Evolutionary conservation across 2,329 filamentous ascomycete species (phyloP).

Genomic region (Fusarium scirpi): DNA sequence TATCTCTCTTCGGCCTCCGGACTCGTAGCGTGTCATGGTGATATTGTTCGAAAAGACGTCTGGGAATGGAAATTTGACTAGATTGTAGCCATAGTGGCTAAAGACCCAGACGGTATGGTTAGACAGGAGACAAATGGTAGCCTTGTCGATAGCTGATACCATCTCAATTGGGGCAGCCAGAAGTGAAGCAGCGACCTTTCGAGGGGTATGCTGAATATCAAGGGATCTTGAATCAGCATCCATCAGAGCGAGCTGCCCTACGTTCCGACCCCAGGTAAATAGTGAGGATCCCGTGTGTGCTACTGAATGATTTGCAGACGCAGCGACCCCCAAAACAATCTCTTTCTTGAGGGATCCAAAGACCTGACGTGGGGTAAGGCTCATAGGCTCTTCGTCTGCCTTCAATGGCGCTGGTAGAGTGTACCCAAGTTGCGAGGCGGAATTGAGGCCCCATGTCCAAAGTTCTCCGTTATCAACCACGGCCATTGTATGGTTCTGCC

Average conservation of each 20-base stretch:
- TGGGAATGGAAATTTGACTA: conserved; percentile 80
- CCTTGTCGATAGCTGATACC: conserved; percentile 89
- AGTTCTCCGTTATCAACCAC: conserved; percentile 88
- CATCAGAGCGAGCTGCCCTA: conserved; percentile 92
- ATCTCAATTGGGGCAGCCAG: conserved; percentile 75
- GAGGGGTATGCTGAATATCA: conserved; percentile 82
- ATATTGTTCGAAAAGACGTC: conserved; percentile 79
- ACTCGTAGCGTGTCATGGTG: conserved; percentile 71
- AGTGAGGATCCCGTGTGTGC: conserved; percentile 84
- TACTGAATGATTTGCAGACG: conserved; percentile 91
- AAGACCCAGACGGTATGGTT: conserved; percentile 94
- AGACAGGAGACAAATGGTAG: conserved; percentile 85
- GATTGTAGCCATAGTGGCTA: conserved; percentile 95
- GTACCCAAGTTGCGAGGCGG: conserved; percentile 88
- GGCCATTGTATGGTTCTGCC: conserved; percentile 91
- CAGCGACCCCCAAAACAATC: conserved; percentile 81
- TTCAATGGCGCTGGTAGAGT: conserved; percentile 73
- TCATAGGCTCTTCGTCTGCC: conserved; percentile 86
- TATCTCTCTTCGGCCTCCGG: conserved; percentile 75
- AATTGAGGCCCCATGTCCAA: conserved; percentile 95
- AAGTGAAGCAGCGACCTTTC: conserved; percentile 88
- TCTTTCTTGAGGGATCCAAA: conserved; percentile 94
- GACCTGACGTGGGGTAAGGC: conserved; percentile 84
- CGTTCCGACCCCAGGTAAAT: conserved; percentile 95
- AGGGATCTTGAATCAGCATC: conserved; percentile 94